Base-by-base conservation (phyloP, 1,284 basidiomycete species). In the Athelia sp. region DNA sequence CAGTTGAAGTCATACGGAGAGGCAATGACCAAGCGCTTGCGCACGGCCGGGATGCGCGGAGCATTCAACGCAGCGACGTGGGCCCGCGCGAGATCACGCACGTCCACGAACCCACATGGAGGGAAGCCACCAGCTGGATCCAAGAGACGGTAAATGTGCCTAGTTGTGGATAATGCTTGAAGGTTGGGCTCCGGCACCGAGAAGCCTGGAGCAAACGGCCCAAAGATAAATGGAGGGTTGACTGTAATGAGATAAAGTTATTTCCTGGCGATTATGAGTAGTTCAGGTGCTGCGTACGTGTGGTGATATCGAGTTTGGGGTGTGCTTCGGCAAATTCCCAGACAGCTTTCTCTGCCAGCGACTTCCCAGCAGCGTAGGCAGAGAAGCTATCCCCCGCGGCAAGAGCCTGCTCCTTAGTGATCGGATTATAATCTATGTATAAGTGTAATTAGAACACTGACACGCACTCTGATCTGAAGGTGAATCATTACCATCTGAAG, bases 401-500 rank as follows among this genome's bases (percentile, higher is more conserved):
- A 34, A 34, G 32, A 34, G 63, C 60, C 15, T 55, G 21, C 40
- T 64, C 61, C 24, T 50, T 55, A 2, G 56, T 60, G 4, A 59
- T 46, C 2, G 60, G 58, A 26, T 57, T 60, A 62, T 63, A 65
- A 36, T 63, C 62, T 64, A n/a, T n/a, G n/a, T n/a, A n/a, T n/a
- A n/a, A n/a, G 0, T 29, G 2, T 14, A 15, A 21, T 14, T 9
- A 14, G 29, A 43, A 18, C 43, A 29, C n/a, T 23, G 34, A 8
- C 17, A 11, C 35, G 21, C 18, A n/a, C 14, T 45, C 31, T 10
- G 21, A 6, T 13, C 14, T 48, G 26, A 35, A 36, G n/a, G n/a
- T n/a, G n/a, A n/a, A n/a, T n/a, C 42, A 49, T 3, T 18, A 61
- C 62, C 62, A 50, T 62, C 45, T 21, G 60, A 62, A 3, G 58